Base-by-base conservation (phyloP, 2,329 filamentous ascomycete genomes). In the Monosporascus sp. region DNA sequence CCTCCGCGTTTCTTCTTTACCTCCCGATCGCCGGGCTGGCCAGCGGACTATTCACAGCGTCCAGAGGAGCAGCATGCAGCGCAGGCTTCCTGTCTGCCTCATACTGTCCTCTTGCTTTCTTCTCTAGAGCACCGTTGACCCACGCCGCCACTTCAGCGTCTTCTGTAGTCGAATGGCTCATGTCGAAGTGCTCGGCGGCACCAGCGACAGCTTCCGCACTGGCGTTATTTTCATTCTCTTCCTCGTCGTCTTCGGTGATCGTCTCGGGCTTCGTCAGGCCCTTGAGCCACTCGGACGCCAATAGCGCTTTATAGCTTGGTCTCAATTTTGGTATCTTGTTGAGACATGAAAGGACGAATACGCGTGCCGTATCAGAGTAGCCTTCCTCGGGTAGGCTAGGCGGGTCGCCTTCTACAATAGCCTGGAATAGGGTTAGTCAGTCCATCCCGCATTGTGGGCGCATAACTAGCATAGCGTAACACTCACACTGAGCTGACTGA, bases 341-440 rank as follows among this genome's bases (percentile, higher is more conserved):
- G 47, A 99, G 78, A 69, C 94, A 97, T 45, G 87, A 87, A 40
- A 82, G 80, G 24, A 99, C 93, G 72, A 99, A 99, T 63, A 93
- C 88, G 52, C 86, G 86, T 2, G 93, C 91, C 6, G 82, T 79
- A 52, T 87, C 81, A 0, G 92, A 94, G 69, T 89, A 99, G 26
- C 83, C 85, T 52, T 88, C 82, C 5, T 79, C 76, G 0, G 94
- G 94, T 35, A 99, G 83, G 65, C 88, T 86, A 11, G 94, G 94
- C 16, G 94, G 91, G n/a, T 96, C 91, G 49, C 94, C 94, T 68
- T 97, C 91, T 37, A 99, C 94, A 67, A 99, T 99, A 52, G 94
- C 94, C 94, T 99, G 61, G 27, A 38, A 46, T 27, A 31, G 11
- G 19, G 46, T 69, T 62, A 68, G 55, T 19, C 26, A 68, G 55